These are phyloP conservation scores for Colletotrichum sp. DNA, from an alignment of 2,329 filamentous ascomycete genomes.

Conservation along the genomic window DNA sequence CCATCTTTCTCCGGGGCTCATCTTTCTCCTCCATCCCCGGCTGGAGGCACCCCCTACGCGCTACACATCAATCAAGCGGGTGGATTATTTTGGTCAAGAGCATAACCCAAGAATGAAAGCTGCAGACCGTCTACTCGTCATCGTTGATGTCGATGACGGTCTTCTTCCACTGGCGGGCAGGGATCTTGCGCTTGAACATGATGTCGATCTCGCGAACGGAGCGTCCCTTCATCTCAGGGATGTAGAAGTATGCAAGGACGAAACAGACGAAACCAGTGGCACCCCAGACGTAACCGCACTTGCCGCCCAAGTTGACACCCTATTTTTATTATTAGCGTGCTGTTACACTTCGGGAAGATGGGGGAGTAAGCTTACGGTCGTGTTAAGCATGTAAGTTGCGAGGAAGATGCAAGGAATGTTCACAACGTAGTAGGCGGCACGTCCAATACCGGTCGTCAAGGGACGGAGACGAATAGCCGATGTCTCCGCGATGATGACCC, in stretches of 20 bases:
- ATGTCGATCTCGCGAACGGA: conserved; percentile 69
- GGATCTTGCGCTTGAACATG: conserved; percentile 57
- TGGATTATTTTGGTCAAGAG: neutral
- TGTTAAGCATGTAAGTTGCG: conserved; percentile 65
- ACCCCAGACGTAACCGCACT: conserved; percentile 65
- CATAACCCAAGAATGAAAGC: neutral
- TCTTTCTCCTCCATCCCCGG: neutral
- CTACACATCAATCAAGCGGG: neutral
- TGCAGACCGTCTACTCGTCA: conserved; percentile 56
- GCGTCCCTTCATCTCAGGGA: conserved; percentile 62
- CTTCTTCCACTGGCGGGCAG: conserved; percentile 60
- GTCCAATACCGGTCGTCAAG: conserved; percentile 69
- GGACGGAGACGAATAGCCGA: conserved; percentile 68
- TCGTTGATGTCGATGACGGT: conserved; percentile 62
- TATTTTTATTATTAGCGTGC: conserved; percentile 29
- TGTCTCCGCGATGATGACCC: conserved; percentile 71
- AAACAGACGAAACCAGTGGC: conserved; percentile 62
- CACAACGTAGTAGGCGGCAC: conserved; percentile 66
- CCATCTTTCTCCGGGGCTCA: neutral
- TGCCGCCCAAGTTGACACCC: conserved; percentile 53
- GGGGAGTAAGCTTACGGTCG: conserved; percentile 36
- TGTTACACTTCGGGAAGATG: neutral
- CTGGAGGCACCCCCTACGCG: neutral
- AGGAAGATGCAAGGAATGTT: conserved; percentile 73
- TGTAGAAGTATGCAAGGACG: conserved; percentile 48